Conservation (phyloP, 2,329 filamentous ascomycete genomes). For the Berkeleyomyces basicola region DNA sequence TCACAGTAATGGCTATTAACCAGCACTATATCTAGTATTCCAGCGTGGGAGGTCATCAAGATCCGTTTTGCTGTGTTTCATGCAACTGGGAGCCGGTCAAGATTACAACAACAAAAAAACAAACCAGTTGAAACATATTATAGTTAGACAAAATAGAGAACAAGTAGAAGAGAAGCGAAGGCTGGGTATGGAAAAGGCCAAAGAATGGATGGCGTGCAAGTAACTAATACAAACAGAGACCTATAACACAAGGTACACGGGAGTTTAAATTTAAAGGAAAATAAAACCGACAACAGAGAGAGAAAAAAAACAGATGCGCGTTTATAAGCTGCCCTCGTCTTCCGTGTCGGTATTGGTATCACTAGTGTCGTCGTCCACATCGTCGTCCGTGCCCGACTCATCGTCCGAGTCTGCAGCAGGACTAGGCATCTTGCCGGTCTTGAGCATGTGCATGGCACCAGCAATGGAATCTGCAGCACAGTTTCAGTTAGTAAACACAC, state of each 20-base stretch:
- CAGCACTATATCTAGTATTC: too few species aligned
- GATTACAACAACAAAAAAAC: not conserved
- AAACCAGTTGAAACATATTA: not conserved
- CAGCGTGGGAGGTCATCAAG: too few species aligned
- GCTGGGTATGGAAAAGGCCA: not conserved
- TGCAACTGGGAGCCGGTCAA: too few species aligned
- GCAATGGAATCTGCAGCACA: conserved; percentile 59
- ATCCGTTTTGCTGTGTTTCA: too few species aligned
- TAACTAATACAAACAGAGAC: not conserved
- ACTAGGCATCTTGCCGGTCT: conserved; percentile 42
- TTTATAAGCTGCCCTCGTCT: conserved; percentile 26
- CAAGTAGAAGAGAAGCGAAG: not conserved
- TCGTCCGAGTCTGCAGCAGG: conserved; percentile 47
- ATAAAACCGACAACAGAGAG: conserved; percentile 11
- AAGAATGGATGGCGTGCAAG: not conserved
- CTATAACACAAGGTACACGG: conserved; percentile 4
- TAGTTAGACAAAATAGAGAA: not conserved
- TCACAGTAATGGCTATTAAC: too few species aligned
- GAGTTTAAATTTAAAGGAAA: conserved; percentile 9
- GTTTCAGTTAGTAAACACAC: conserved; percentile 16
- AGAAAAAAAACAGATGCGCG: conserved; percentile 10
- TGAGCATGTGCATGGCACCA: conserved; percentile 77
- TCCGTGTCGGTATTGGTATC: conserved; percentile 55
- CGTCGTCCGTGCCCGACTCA: conserved; percentile 64
- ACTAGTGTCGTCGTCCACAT: conserved; percentile 49